A percentile compares a stretch with the other conserved stretches of the same genome.
Evolutionary conservation across 208 protist species (phyloP).

Genomic region (Leishmania tropica): DNA sequence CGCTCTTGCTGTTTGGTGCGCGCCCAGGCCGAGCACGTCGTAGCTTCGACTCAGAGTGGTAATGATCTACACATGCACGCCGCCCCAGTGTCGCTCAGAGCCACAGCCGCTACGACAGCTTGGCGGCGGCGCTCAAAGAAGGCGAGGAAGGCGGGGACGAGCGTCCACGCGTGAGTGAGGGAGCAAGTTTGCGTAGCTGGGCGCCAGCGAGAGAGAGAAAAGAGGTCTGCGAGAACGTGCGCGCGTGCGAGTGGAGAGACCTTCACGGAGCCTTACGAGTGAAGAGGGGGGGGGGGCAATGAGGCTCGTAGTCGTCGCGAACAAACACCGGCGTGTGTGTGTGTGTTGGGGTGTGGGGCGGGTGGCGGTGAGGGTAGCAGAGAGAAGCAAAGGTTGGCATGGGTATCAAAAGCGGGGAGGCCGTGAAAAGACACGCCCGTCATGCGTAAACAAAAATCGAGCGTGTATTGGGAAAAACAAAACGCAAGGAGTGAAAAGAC

Average conservation of each 20-base stretch:
- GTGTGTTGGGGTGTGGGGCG: not conserved
- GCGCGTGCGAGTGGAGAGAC: not conserved
- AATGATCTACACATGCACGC: not conserved
- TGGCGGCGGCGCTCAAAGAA: not conserved
- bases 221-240: not conserved
- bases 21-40: not conserved
- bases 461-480: too few relatives aligned
- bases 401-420: too few relatives aligned
- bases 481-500: not conserved
- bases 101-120: not conserved
- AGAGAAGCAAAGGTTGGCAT: too few relatives aligned
- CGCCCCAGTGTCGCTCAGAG: not conserved
- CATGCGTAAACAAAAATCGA: not conserved
- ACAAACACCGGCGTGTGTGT: not conserved
- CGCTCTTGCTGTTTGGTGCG: not conserved
- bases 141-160: not conserved
- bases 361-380: not conserved
- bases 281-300: too few relatives aligned
- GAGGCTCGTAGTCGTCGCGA: not conserved
- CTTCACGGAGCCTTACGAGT: not conserved
- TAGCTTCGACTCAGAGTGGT: not conserved
- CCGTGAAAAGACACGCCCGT: too few relatives aligned
- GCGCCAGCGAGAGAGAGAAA: not conserved
- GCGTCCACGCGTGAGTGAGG: not conserved
- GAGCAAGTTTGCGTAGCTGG: not conserved